Evolutionary conservation across 1,139 yeast species (phyloP).

Genomic region (Saccharomyces hybrid): DNA sequence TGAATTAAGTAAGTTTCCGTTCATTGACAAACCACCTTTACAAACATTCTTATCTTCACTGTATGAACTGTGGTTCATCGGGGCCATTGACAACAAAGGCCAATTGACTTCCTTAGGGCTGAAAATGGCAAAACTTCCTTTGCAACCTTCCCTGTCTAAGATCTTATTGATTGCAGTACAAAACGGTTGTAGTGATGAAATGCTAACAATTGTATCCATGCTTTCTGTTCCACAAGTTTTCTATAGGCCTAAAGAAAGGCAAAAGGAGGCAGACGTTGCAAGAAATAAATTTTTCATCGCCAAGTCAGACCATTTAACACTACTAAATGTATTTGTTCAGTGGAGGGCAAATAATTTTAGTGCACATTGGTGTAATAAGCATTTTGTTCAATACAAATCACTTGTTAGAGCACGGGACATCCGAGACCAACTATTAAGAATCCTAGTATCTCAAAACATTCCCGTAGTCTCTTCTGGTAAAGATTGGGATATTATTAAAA

Average conservation of each 20-base stretch:
- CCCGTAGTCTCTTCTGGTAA: constrained; percentile 43
- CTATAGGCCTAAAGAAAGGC: constrained; percentile 69
- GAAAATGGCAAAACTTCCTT: constrained; percentile 70
- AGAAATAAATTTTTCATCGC: constrained; percentile 73
- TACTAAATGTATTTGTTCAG: constrained; percentile 72
- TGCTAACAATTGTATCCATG: constrained; percentile 80
- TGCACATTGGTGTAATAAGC: constrained; percentile 63
- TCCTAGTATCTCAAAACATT: constrained; percentile 45
- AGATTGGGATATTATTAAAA: constrained; percentile 63
- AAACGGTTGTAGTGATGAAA: constrained; percentile 65
- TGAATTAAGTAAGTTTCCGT: constrained; percentile 55
- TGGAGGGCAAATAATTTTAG: constrained; percentile 52
- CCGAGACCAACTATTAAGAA: constrained; percentile 53
- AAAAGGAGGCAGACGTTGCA: constrained; percentile 68
- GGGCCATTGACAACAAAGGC: constrained; percentile 74
- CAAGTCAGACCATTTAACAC: constrained; percentile 83
- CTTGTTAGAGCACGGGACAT: constrained; percentile 69
- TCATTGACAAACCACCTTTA: constrained; percentile 78
- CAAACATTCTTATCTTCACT: constrained; percentile 67
- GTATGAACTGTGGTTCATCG: constrained; percentile 82
- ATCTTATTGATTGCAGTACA: constrained; percentile 54
- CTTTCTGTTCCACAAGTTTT: constrained; percentile 78
- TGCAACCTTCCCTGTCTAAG: constrained; percentile 79
- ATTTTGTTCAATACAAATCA: constrained; percentile 66
- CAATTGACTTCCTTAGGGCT: constrained; percentile 59